These are phyloP conservation scores for Tetracladium setigerum DNA, from an alignment of 495 filamentous ascomycete species.

Conservation along the genomic window DNA sequence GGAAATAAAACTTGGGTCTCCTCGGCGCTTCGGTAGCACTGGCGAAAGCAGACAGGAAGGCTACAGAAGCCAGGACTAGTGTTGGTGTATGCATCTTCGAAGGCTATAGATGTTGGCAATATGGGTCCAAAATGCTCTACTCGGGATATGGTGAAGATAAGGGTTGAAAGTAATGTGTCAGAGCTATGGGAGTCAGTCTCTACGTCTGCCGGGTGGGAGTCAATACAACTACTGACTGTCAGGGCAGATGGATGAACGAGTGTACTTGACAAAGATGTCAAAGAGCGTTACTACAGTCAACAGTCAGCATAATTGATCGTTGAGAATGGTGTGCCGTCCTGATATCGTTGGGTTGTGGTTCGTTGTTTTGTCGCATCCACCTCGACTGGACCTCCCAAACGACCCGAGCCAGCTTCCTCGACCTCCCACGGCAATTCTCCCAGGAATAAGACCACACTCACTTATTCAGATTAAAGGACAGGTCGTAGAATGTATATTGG, in stretches of 20 bases:
- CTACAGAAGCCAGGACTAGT: constrained; percentile 42
- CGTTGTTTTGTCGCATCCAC: constrained; percentile 7
- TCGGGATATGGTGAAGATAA: constrained; percentile 3
- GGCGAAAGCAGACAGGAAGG: constrained; percentile 41
- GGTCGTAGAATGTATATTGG: constrained; percentile 12
- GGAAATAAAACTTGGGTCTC: constrained; percentile 51
- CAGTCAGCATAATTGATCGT: not conserved
- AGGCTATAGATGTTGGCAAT: constrained; percentile 29
- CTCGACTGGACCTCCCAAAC: constrained; percentile 3
- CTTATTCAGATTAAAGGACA: constrained; percentile 18
- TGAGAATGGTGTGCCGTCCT: constrained; percentile 23
- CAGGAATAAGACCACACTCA: constrained; percentile 12
- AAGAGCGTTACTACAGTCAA: constrained; percentile 39
- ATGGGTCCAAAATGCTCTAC: constrained; percentile 3
- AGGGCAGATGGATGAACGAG: constrained; percentile 46
- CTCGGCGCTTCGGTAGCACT: constrained; percentile 28
- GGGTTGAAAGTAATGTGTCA: constrained; percentile 14
- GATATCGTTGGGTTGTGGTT: constrained; percentile 20
- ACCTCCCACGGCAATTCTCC: constrained; percentile 5
- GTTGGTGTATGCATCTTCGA: constrained; percentile 32
- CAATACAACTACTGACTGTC: constrained; percentile 33
- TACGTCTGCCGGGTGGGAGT: constrained; percentile 7
- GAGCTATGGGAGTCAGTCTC: constrained; percentile 26
- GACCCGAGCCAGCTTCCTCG: constrained; percentile 19
- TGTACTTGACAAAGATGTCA: constrained; percentile 57